phyloP scores from a whole-genome alignment of 768 basidiomycete species.

The Rhodosporidiobolus sp. region DNA sequence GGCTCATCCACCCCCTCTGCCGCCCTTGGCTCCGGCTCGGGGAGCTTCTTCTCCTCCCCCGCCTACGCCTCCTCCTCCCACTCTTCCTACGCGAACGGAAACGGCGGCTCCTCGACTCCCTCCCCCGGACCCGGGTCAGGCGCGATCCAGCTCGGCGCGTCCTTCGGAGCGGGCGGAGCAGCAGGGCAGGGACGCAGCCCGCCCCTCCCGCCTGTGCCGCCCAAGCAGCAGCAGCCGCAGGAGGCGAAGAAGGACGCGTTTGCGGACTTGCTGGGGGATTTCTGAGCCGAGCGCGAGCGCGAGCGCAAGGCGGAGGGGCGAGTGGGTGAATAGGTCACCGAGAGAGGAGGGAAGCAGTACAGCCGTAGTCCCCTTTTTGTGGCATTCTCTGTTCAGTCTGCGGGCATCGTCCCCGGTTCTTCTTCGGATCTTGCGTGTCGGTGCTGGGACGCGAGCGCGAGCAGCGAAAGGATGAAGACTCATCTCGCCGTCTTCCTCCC shows the following conservation, averaged over 20 bases:
- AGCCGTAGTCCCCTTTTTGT: too few species aligned
- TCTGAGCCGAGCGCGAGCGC: conserved; percentile 14
- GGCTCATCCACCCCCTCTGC: neutral
- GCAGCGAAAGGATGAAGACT: too few species aligned
- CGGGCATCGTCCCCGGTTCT: too few species aligned
- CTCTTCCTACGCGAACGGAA: neutral
- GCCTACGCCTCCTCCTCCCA: conserved; percentile 1
- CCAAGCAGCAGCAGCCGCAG: conserved; percentile 27
- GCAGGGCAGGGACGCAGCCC: neutral
- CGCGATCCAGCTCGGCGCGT: conserved; percentile 17
- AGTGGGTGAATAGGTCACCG: neutral
- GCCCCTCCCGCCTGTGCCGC: conserved; percentile 16
- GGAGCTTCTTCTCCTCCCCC: conserved; percentile 31
- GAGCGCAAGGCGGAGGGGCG: neutral
- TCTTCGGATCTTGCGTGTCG: too few species aligned
- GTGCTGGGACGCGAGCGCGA: too few species aligned
- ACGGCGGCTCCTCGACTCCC: neutral
- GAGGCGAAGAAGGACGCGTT: conserved; percentile 49
- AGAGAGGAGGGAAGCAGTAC: too few species aligned
- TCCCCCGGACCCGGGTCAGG: neutral
- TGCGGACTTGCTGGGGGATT: conserved; percentile 49
- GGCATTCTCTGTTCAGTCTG: too few species aligned
- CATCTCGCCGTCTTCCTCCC: neutral
- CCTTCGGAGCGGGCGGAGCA: neutral
- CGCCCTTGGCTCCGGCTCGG: neutral